Evolutionary conservation across 805 yeast species (phyloP), one percentile per base, ranked within the genome.

Genomic region (Saturnispora quitensis): DNA sequence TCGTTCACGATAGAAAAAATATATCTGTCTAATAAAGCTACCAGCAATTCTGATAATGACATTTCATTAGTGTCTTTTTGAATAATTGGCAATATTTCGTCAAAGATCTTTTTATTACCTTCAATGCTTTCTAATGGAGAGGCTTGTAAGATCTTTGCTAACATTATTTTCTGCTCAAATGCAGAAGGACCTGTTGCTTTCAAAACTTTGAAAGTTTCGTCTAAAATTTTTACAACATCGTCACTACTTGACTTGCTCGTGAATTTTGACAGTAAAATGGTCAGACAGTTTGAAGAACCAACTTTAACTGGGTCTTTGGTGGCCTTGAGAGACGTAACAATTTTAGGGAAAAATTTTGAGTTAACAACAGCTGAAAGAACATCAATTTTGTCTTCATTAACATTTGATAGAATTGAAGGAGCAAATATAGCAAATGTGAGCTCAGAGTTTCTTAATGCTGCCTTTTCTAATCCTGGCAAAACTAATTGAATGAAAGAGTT

Each of bases 401-500:
- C 31, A 7, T 67, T 54, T 2, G 42, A 38, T 27, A 84, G 70
- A 8, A 89, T 61, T 10, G 73, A 71, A 3, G 81, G 77, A 2
- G 85, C 63, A n/a, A 83, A 62, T 18, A 60, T 57, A n/a, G 73
- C 74, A 52, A 88, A 77, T 0, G 87, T 77, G 38, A 71, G 65
- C 61, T 89, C 97, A 0, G 96, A 84, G 2, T 95, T 80, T 64
- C 96, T 77, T 56, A 90, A 71, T 47, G 84, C 72, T 1, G 90
- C 77, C 62, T 85, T 88, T 60, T 86, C 90, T 47, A 90, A 60
- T 18, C 77, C 73, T 2, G 95, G 88, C 4, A 61, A 8, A 6
- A 64, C 13, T 3, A 55, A 22, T 5, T 50, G 49, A 15, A 40
- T 47, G 36, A 59, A 53, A 7, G 60, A 58, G 10, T 55, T 53